Evolutionary conservation across 169 alveolate species (phyloP).

Genomic region (Plasmodium gonderi): DNA sequence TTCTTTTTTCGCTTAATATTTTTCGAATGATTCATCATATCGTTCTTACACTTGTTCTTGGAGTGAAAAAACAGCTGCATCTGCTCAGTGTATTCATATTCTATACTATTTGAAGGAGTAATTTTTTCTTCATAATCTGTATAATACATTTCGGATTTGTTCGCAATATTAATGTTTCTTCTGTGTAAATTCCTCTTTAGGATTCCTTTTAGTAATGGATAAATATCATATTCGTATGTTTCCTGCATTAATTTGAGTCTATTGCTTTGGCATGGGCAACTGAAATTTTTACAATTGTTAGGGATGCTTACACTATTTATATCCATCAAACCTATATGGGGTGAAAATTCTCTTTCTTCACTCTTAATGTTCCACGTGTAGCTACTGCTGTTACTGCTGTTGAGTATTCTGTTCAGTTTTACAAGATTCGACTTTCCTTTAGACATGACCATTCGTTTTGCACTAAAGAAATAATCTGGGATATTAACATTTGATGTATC

Average conservation of each 20-base stretch:
- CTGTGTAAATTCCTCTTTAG: neutral
- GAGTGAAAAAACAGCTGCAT: neutral
- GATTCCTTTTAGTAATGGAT: neutral
- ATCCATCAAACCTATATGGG: no score
- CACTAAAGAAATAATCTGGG: neutral
- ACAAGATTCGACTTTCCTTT: neutral
- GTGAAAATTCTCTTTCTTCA: neutral
- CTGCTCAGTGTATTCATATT: neutral
- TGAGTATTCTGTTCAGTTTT: neutral
- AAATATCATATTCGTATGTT: slow-evolving; percentile 5
- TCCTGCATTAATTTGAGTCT: neutral
- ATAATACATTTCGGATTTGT: slow-evolving; percentile 14
- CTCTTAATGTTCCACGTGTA: neutral
- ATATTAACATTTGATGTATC: neutral
- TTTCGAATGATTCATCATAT: neutral
- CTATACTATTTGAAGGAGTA: neutral
- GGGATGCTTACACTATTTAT: no score
- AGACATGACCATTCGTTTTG: neutral
- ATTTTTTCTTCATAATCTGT: neutral
- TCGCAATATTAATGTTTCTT: neutral
- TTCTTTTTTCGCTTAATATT: neutral
- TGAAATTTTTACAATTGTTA: no score
- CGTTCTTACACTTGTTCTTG: neutral
- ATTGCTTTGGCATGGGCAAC: neutral
- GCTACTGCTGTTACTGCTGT: neutral